A percentile compares a stretch with the other conserved stretches of the same genome.
These are phyloP conservation scores for Acacia melanoxylon DNA, from an alignment of 306 rosid species.

Conservation along the genomic window DNA sequence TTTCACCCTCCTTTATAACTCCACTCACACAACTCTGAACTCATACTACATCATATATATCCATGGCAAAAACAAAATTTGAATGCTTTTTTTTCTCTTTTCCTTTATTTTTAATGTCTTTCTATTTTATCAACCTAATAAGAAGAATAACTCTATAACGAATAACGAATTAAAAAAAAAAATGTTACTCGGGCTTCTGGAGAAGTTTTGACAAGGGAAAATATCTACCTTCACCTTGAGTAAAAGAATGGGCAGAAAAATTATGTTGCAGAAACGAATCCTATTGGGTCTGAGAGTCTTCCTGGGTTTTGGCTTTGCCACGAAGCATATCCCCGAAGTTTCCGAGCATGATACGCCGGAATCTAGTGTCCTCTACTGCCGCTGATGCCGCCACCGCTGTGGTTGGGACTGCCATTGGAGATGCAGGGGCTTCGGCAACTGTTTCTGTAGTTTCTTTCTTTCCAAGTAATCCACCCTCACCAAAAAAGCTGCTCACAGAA, in stretches of 20 bases:
- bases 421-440: constrained; percentile 43
- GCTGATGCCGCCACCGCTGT: constrained; percentile 27
- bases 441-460: constrained; percentile 67
- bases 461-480: constrained; percentile 82
- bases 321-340: constrained; percentile 89
- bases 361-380: constrained; percentile 74
- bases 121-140: constrained; percentile 18
- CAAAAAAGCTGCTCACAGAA: constrained; percentile 80
- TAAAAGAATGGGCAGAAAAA: constrained; percentile 6
- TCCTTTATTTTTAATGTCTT: neutral
- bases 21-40: neutral
- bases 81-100: neutral
- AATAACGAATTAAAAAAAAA: neutral
- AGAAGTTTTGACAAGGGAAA: constrained; percentile 1
- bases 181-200: neutral
- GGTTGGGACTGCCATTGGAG: constrained; percentile 44
- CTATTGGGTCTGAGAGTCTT: constrained; percentile 57
- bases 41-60: neutral
- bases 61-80: constrained; percentile 29
- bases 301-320: constrained; percentile 68
- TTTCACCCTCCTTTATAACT: neutral
- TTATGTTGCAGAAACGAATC: constrained; percentile 13
- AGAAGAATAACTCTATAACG: neutral
- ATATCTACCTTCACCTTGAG: constrained; percentile 23
- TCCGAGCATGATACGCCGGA: constrained; percentile 91